Evolutionary conservation across 2,329 filamentous ascomycete genomes (phyloP).

Genomic region (Verticillium nubilum): DNA sequence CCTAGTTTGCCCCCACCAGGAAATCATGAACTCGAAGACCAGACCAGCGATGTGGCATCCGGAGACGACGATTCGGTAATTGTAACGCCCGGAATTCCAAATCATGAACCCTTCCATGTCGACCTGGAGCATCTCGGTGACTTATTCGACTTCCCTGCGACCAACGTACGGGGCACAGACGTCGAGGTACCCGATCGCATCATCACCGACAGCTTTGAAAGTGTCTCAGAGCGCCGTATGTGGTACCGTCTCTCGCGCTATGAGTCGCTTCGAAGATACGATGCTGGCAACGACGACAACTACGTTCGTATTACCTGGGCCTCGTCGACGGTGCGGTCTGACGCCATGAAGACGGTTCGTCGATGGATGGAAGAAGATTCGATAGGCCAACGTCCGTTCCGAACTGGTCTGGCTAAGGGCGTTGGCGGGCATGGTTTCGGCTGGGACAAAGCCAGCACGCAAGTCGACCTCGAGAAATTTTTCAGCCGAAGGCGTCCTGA

Average conservation of each 20-base stretch:
- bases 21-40: background rate
- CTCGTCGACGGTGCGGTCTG: slow-evolving; percentile 45
- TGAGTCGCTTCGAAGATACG: slow-evolving; percentile 52
- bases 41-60: background rate
- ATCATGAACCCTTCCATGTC: slow-evolving; percentile 16
- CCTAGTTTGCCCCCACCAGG: background rate
- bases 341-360: slow-evolving; percentile 53
- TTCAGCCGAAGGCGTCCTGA: slow-evolving; percentile 27
- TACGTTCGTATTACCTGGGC: slow-evolving; percentile 56
- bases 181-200: slow-evolving; percentile 38
- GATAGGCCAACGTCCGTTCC: slow-evolving; percentile 42
- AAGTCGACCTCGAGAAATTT: slow-evolving; percentile 42
- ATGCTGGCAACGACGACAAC: slow-evolving; percentile 51
- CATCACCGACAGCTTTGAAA: slow-evolving; percentile 46
- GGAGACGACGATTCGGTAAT: background rate
- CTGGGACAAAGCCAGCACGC: slow-evolving; percentile 51
- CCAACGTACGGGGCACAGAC: slow-evolving; percentile 6
- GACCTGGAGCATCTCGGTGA: slow-evolving; percentile 26
- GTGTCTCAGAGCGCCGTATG: slow-evolving; percentile 52
- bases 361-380: slow-evolving; percentile 64
- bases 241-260: slow-evolving; percentile 62
- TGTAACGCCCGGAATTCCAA: background rate
- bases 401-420: slow-evolving; percentile 28
- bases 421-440: slow-evolving; percentile 51
- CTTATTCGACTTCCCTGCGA: slow-evolving; percentile 23